Base-by-base conservation (phyloP, 768 basidiomycete genomes). In the Lyophyllum shimeji region DNA sequence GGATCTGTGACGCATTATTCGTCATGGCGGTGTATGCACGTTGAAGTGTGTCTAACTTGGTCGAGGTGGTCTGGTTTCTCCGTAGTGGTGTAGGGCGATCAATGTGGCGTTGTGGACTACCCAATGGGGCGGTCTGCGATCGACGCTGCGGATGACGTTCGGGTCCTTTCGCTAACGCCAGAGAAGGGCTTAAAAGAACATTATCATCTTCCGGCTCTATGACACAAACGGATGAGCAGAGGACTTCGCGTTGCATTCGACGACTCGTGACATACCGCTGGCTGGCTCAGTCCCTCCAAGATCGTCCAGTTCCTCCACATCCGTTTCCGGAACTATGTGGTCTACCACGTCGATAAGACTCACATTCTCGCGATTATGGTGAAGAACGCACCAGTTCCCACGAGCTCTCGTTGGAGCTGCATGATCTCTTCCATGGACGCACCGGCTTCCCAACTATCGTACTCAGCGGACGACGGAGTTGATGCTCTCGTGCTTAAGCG, bases 1-100 rank as follows among this genome's bases (percentile, higher is more conserved):
- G 72, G 29, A 80, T 71, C 54, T 85, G 82, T 18, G 82, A 82
- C 7, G 68, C 75, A 8, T 74, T 75, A 12, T 72, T 70, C 7
- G 69, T 58, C 13, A 84, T 61, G 11, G 74, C 73, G 8, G 73
- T 72, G 55, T 78, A 80, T 11, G 79, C 76, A 9, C 71, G 71
- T 52, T 73, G 73, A 23, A 83, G 62, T 4, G 71, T 75, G 2
- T 76, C 75, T 18, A 85, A 65, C n/a, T 71, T 74, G 5, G 73
- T 65, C 6, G 76, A 75, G 2, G 72, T 67, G 1, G 74, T 79
- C 34, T 71, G 72, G 39, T 71, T 71, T 54, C 76, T 71, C 31
- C 66, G 69, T 12, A 80, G 58, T 8, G 69, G 61, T 44, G 62
- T 54, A 18, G 48, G 29, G 50, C 53, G 42, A 5, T 24, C 33